These are phyloP conservation scores for Bryum argenteum DNA, from an alignment of 225 moss, liverwort and hornwort genomes.

Conservation along the genomic window DNA sequence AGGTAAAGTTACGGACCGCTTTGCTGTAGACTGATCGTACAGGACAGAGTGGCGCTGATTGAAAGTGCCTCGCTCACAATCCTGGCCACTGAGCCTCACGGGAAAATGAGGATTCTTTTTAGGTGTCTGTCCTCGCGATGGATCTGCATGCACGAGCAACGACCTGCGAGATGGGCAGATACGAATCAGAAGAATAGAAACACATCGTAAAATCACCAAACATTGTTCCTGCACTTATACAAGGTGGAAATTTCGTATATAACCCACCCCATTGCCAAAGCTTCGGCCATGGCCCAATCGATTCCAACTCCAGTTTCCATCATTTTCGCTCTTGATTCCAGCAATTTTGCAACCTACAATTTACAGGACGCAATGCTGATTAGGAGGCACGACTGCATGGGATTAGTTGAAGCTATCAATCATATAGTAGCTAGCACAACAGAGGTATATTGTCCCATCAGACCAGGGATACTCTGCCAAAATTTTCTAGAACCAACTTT, in stretches of 20 bases:
- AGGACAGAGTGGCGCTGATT: conserved; percentile 69
- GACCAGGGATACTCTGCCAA: conserved; percentile 11
- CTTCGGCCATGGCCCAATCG: conserved; percentile 75
- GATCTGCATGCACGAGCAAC: conserved; percentile 59
- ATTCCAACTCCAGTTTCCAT: conserved; percentile 56
- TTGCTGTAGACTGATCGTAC: conserved; percentile 62
- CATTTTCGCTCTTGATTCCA: conserved; percentile 59
- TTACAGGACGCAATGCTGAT: conserved; percentile 23
- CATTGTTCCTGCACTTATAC: conserved; percentile 10
- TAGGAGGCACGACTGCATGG: conserved; percentile 9
- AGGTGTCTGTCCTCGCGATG: conserved; percentile 46
- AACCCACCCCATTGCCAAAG: conserved; percentile 64
- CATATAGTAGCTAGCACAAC: background rate
- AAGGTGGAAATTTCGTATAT: background rate
- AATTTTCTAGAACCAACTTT: conserved; percentile 6
- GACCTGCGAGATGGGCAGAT: conserved; percentile 45
- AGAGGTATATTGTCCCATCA: background rate
- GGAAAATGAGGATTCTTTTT: conserved; percentile 60
- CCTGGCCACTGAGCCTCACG: conserved; percentile 68
- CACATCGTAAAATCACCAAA: conserved; percentile 11
- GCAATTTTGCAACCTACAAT: conserved; percentile 52
- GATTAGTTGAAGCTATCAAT: conserved; percentile 2
- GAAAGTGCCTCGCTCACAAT: conserved; percentile 69
- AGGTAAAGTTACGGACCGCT: conserved; percentile 39
- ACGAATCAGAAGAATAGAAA: conserved; percentile 13